Evolutionary conservation across 768 basidiomycete genomes (phyloP), one percentile per base, ranked within the genome.

Genomic region (Calocera cornea): DNA sequence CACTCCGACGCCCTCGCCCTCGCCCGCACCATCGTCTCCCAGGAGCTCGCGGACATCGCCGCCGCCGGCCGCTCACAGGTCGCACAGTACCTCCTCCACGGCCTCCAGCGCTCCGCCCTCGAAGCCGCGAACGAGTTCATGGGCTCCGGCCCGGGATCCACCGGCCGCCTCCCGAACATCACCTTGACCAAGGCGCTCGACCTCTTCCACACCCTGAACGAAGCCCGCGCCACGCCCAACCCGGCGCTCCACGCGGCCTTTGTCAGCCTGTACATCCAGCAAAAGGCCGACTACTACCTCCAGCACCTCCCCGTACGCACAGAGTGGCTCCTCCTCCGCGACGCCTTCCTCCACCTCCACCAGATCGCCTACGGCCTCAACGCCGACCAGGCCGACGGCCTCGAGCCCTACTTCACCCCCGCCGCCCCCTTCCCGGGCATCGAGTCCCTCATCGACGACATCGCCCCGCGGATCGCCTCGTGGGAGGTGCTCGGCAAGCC

Each of bases 381-480:
- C 27, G 64, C 66, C 66, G 65, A 64, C 34, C 34, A 69, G 17
- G 60, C 44, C 7, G 17, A 36, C 40, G 65, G 65, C 14, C 36
- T 69, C 27, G 68, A 47, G 12, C 65, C 41, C 38, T n/a, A 12
- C 36, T 66, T n/a, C 54, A 67, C 1, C 27, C 34, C 12, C 41
- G 33, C 64, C 41, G 69, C 44, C 67, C 36, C 64, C 7, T 68
- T 72, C 66, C 66, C 69, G 17, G 69, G 68, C 2, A 68, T 74
- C 47, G 44, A 72, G 1, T 38, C 50, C 16, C 60, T 72, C 36
- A 66, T 72, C 65, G 31, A 69, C 8, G 69, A 73, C 64, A 68
- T 72, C 16, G 36, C 66, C 34, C 41, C 31, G 1, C 19, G 8
- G 3, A 47, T 47, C 8, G 44, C 5, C 8, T 3, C 19, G 44